Evolutionary conservation across 306 rosid genomes (phyloP), one percentile per base, ranked within the genome.

Genomic region (Quercus rubra): DNA sequence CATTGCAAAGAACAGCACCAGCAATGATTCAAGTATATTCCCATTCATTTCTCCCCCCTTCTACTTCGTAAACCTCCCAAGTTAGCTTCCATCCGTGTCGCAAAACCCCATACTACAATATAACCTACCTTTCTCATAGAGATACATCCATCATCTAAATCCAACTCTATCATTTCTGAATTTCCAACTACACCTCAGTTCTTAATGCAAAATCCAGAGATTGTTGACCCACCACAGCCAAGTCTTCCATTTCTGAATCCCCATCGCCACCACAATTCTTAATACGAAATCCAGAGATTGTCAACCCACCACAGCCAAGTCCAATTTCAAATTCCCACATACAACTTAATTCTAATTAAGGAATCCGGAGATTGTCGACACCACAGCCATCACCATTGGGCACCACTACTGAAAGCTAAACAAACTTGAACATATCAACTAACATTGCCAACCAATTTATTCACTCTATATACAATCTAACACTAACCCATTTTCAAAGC

Each of bases 391-490:
- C 3, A 74, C 83, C 41, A 35, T 75, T 67, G 71, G 76, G 67
- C 73, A 80, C 81, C 77, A 81, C 84, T 52, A 80, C 76, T 41
- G 20, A 80, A 71, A 79, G 77, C 87, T 76, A 84, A 80, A 84
- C 74, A 80, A 79, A 80, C 87, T 43, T 41, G 46, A 41, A 41
- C 83, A 52, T 63, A 74, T 81, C 51, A 9, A 80, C 28, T 43
- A 74, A 56, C 55, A 73, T 85, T 74, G 83, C 81, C 69, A 6
- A 78, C 82, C 74, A 63, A 75, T 79, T 83, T 92, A 88, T 90
- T 84, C 70, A 59, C 71, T 80, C 83, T 77, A 85, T 83, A 77
- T 63, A 89, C 92, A 88, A 77, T 68, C 86, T 85, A 80, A 76
- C 83, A 83, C 80, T 79, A 78, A 67, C 70, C 74, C 20, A 80